Conservation (phyloP, 2,329 filamentous ascomycete species). For the Fusarium sp. region DNA sequence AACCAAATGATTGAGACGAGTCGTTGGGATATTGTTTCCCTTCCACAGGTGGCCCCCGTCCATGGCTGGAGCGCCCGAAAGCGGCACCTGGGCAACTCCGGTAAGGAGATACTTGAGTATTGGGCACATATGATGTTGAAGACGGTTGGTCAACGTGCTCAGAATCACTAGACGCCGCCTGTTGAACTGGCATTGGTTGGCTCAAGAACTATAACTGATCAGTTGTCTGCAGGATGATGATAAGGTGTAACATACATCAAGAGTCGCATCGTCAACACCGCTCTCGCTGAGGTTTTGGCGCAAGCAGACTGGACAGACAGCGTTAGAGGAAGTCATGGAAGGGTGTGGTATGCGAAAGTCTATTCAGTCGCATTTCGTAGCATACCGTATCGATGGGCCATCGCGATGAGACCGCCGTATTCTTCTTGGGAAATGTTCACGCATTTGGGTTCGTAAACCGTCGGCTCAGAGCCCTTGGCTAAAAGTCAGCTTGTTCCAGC, state of each 20-base stretch:
- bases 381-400: slow-evolving; percentile 70
- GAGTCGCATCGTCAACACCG: slow-evolving; percentile 63
- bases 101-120: slow-evolving; percentile 7
- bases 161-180: not conserved
- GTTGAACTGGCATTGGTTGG: slow-evolving; percentile 7
- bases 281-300: slow-evolving; percentile 64
- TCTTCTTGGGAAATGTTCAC: slow-evolving; percentile 73
- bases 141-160: not conserved
- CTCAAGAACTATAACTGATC: slow-evolving; percentile 29
- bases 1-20: not conserved
- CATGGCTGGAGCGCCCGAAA: not conserved
- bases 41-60: not conserved
- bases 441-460: slow-evolving; percentile 40
- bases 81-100: not conserved
- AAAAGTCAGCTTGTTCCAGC: slow-evolving; percentile 9
- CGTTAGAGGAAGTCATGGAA: slow-evolving; percentile 7
- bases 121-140: not conserved
- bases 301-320: slow-evolving; percentile 38
- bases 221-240: slow-evolving; percentile 1
- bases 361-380: no score
- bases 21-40: not conserved
- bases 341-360: not conserved
- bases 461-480: slow-evolving; percentile 14
- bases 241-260: slow-evolving; percentile 59
- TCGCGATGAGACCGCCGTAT: slow-evolving; percentile 71